Conservation (phyloP, 2,329 filamentous ascomycete genomes). For the Colletotrichum sidae region DNA sequence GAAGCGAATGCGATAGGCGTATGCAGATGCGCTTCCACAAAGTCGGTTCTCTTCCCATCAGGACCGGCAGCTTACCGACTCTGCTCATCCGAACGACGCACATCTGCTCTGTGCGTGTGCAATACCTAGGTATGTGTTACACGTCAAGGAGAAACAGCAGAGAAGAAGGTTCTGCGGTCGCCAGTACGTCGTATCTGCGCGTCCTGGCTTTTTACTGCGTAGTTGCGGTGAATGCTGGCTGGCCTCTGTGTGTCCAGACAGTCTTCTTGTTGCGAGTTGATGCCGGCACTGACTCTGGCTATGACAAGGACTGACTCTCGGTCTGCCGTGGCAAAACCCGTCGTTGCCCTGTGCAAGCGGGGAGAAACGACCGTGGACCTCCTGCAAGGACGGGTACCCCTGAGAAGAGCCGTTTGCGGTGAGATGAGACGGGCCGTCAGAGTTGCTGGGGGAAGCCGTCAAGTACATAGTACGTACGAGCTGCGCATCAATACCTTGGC, state of each 20-base stretch:
- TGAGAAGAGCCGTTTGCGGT: conserved; percentile 22
- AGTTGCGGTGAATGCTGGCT: conserved; percentile 17
- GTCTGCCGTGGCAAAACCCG: neutral
- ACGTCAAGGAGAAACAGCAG: no score
- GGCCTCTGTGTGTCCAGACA: conserved; percentile 20
- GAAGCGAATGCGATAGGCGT: no score
- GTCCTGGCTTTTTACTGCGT: conserved; percentile 9
- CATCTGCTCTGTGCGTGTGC: no score
- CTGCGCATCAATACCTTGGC: neutral
- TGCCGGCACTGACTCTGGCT: conserved; percentile 28
- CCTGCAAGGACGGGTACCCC: neutral
- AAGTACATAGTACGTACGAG: neutral
- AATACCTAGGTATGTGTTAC: no score
- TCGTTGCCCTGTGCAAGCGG: conserved; percentile 22
- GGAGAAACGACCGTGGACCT: no score
- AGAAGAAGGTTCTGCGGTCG: conserved; percentile 10
- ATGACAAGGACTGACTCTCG: conserved; percentile 18
- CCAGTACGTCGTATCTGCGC: conserved; percentile 24
- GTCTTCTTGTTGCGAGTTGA: conserved; percentile 31
- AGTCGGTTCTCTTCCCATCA: no score
- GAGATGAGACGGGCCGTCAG: conserved; percentile 11
- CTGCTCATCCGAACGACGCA: no score
- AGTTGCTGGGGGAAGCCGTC: neutral
- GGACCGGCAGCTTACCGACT: no score
- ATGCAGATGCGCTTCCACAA: no score